These are phyloP conservation scores for Colletotrichum lindemuthianum DNA, from an alignment of 2,329 filamentous ascomycete genomes.

Conservation along the genomic window DNA sequence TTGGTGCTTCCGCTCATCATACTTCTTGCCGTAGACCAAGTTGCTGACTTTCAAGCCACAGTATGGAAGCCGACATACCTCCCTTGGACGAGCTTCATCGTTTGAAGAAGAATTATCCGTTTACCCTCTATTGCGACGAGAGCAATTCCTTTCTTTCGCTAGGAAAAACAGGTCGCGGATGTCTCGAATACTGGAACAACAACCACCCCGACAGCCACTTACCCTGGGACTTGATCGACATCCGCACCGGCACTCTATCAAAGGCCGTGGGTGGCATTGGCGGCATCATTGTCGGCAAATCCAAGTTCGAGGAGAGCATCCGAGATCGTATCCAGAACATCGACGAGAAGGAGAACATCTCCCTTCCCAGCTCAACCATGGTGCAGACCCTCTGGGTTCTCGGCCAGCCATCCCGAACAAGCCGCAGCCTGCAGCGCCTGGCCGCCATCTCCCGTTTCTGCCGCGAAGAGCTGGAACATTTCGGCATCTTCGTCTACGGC, in stretches of 20 bases:
- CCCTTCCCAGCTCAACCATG: conserved; percentile 26
- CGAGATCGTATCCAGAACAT: conserved; percentile 2
- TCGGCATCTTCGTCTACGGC: conserved; percentile 33
- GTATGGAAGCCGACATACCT: conserved; percentile 8
- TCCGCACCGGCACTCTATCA: conserved; percentile 36
- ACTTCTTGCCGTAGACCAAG: accelerated
- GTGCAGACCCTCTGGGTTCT: conserved; percentile 33
- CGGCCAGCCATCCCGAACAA: conserved; percentile 21
- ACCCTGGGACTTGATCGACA: conserved; percentile 32
- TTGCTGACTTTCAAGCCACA: background rate
- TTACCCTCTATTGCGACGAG: conserved; percentile 36
- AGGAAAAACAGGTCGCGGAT: conserved; percentile 34
- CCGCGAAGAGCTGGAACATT: conserved; percentile 23
- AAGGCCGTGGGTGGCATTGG: conserved; percentile 34
- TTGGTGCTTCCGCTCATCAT: background rate
- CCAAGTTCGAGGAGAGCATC: conserved; percentile 11
- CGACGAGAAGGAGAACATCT: conserved; percentile 2
- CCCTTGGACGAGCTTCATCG: conserved; percentile 2
- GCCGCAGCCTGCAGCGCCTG: conserved; percentile 18
- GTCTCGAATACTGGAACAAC: conserved; percentile 36
- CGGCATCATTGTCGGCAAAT: conserved; percentile 28
- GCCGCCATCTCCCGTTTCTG: conserved; percentile 19
- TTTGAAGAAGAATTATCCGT: conserved; percentile 29
- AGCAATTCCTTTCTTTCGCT: conserved; percentile 34
- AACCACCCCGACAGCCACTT: conserved; percentile 15